Conservation (phyloP, 2,329 filamentous ascomycete genomes). For the Chaetothyriales sp. region DNA sequence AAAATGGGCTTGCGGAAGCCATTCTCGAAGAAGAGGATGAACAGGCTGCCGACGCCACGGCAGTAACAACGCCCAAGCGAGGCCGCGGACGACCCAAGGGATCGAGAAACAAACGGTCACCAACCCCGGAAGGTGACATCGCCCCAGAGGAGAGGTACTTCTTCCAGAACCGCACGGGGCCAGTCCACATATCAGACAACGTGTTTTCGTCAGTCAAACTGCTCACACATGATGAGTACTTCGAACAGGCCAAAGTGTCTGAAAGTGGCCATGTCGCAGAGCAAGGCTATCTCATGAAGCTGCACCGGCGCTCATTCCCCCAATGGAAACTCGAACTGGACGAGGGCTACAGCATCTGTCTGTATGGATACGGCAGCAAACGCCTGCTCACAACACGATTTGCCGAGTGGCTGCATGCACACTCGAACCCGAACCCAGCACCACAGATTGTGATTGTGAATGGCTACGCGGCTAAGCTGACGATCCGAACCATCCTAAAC, state of each 20-base stretch:
- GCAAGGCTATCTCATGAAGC: slow-evolving; percentile 52
- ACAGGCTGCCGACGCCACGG: slow-evolving; percentile 24
- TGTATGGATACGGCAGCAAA: slow-evolving; percentile 91
- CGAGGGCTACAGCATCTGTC: slow-evolving; percentile 73
- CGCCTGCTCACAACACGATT: slow-evolving; percentile 58
- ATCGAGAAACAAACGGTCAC: slow-evolving; percentile 47
- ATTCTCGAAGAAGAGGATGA: slow-evolving; percentile 41
- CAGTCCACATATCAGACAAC: slow-evolving; percentile 72
- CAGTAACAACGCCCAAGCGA: slow-evolving; percentile 39
- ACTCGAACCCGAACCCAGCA: slow-evolving; percentile 16
- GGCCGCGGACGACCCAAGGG: slow-evolving; percentile 40
- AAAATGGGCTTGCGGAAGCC: slow-evolving; percentile 51
- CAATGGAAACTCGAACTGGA: slow-evolving; percentile 88
- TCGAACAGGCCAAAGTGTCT: slow-evolving; percentile 49
- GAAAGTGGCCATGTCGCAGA: slow-evolving; percentile 56
- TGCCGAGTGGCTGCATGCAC: slow-evolving; percentile 51
- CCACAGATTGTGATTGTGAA: slow-evolving; percentile 66
- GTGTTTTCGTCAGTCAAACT: slow-evolving; percentile 59
- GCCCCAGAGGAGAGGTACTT: slow-evolving; percentile 88
- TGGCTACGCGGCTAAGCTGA: slow-evolving; percentile 48
- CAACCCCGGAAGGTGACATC: slow-evolving; percentile 65
- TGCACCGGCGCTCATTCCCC: slow-evolving; percentile 68
- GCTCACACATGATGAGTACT: slow-evolving; percentile 86
- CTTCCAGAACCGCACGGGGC: slow-evolving; percentile 71
- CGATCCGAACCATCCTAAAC: slow-evolving; percentile 30